These are phyloP conservation scores for Saturnispora hagleri DNA, from an alignment of 805 yeast genomes.

Conservation along the genomic window DNA sequence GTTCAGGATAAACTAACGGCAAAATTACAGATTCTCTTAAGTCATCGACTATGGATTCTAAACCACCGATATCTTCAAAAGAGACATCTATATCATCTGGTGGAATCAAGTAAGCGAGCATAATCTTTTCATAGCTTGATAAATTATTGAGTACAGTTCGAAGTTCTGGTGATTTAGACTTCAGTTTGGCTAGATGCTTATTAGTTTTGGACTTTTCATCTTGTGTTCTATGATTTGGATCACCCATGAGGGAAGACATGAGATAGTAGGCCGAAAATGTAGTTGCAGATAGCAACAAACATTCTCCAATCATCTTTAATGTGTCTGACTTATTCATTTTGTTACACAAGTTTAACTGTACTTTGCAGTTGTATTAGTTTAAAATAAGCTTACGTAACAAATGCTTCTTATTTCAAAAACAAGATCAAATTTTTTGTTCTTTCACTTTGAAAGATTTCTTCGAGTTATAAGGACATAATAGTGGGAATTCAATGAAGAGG, in stretches of 20 bases:
- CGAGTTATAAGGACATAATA: not conserved
- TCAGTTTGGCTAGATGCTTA: constrained; percentile 48
- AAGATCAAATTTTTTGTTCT: not conserved
- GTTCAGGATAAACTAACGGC: constrained; percentile 73
- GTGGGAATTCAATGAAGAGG: constrained; percentile 9
- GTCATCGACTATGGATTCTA: constrained; percentile 74
- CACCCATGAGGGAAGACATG: constrained; percentile 23
- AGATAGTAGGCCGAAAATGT: constrained; percentile 47
- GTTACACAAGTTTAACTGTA: not conserved
- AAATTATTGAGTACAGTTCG: constrained; percentile 39
- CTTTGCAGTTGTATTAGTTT: not conserved
- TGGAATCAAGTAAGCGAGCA: constrained; percentile 68
- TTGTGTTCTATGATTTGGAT: constrained; percentile 36
- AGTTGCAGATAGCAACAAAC: constrained; percentile 53
- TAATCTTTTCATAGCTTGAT: constrained; percentile 60
- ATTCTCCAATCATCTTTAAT: constrained; percentile 58
- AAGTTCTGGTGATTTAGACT: constrained; percentile 48
- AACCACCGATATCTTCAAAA: constrained; percentile 84
- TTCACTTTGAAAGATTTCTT: not conserved
- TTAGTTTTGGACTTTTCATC: constrained; percentile 55
- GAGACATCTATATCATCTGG: constrained; percentile 74
- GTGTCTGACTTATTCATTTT: constrained; percentile 62
- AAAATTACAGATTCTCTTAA: constrained; percentile 79
- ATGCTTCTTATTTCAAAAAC: not conserved
- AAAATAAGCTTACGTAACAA: not conserved